Evolutionary conservation across 179 eudicot genomes (phyloP).

Genomic region (Heliamphora pulchella): DNA sequence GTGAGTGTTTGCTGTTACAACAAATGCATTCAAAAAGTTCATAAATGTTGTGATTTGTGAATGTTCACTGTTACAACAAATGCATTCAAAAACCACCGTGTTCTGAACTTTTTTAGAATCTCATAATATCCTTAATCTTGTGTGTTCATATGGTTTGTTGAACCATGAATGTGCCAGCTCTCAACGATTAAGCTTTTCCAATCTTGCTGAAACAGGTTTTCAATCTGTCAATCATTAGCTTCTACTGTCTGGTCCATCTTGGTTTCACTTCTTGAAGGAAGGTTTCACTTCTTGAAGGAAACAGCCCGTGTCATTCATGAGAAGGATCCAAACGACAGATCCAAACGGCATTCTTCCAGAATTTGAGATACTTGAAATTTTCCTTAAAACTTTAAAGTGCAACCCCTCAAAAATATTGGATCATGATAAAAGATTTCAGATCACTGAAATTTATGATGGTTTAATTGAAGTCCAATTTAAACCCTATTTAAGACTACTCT

Average conservation of each 20-base stretch:
- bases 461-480: no score
- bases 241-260: neutral
- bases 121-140: neutral
- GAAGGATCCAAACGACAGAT: neutral
- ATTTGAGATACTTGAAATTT: neutral
- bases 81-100: neutral
- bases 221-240: neutral
- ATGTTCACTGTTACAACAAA: neutral
- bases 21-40: no score
- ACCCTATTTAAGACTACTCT: neutral
- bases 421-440: neutral
- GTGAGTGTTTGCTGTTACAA: neutral
- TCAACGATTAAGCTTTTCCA: neutral
- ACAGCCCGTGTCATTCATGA: neutral
- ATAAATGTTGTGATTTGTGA: no score
- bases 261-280: neutral
- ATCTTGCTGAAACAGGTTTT: neutral
- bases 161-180: neutral
- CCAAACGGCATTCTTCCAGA: neutral
- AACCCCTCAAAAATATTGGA: neutral
- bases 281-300: no score
- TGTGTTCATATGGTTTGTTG: slow-evolving; percentile 2
- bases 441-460: neutral
- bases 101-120: neutral
- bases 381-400: neutral